Evolutionary conservation across 108 stramenopile genomes (phyloP), one percentile per base, ranked within the genome.

Genomic region (Fistulifera solaris): DNA sequence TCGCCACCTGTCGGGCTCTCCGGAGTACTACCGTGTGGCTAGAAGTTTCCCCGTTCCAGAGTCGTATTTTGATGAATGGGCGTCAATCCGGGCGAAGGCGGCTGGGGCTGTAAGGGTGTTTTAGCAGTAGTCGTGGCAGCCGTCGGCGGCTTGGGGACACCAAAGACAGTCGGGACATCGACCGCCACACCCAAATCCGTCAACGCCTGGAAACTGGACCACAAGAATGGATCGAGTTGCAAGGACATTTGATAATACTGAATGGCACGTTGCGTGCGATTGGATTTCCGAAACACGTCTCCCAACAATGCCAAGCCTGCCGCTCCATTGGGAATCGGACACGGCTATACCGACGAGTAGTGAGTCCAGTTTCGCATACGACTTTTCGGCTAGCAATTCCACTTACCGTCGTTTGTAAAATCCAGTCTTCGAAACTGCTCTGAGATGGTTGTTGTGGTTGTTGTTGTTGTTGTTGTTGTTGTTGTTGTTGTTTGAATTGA

Each of bases 321-420:
- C 3, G 94, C 86, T 49, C 90, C 94, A 61, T 88, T 86, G 11
- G 94, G 92, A 58, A 94, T 66, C 2, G 82, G 80, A 63, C 77
- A 78, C 8, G 81, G 72, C 52, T 62, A 55, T 11, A 45, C 21
- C 7, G 6, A 45, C 11, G 19, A 21, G 16, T 17, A 45, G 4
- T 45, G 4, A 4, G 16, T 4, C 4, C 44, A 45, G 5, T 8
- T 45, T 45, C 44, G 6, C 11, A 45, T 45, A 21, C 4, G 4
- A 45, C 5, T 8, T 6, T 11, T 19, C 21, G 6, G 7, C 11
- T 19, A 4, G 3, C 16, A 6, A 45, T 8, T 45, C 7, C 21
- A 21, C 25, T 53, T 39, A 57, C 56, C 13, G 50, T 53, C 8
- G 76, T 71, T 23, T 73, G 51, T 10, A 81, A 16, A 38, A 83